Evolutionary conservation across 1,139 yeast genomes (phyloP).

Genomic region (Debaryomyces nepalensis): DNA sequence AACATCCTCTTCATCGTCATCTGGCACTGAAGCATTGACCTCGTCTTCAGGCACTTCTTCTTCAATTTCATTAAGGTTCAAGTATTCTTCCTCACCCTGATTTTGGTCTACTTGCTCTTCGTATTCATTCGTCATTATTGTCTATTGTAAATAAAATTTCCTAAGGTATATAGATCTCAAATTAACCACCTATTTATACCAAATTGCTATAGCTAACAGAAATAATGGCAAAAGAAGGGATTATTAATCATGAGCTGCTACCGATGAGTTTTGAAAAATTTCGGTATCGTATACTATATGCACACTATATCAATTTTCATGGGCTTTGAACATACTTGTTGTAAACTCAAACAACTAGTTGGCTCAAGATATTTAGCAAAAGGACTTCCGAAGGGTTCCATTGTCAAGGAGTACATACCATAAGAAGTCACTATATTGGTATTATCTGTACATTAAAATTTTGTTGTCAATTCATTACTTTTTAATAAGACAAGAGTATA

Average conservation of each 20-base stretch:
- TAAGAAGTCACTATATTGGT: background rate
- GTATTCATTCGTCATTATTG: slow-evolving; percentile 9
- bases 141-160: background rate
- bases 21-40: slow-evolving; percentile 41
- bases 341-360: background rate
- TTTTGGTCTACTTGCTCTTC: slow-evolving; percentile 16
- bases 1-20: slow-evolving; percentile 34
- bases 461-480: background rate
- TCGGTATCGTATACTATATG: slow-evolving; percentile 3
- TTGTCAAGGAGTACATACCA: background rate
- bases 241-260: slow-evolving; percentile 3
- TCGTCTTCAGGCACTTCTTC: slow-evolving; percentile 56
- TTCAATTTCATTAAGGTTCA: slow-evolving; percentile 61
- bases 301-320: slow-evolving; percentile 5
- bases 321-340: background rate
- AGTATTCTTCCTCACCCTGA: slow-evolving; percentile 50
- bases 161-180: background rate
- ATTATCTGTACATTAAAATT: background rate
- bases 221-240: slow-evolving; percentile 6
- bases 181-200: background rate
- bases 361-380: background rate
- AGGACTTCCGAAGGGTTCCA: background rate
- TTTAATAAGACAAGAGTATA: background rate
- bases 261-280: slow-evolving; percentile 13
- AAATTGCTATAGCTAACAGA: background rate